Evolutionary conservation across 345 rosid species (phyloP).

Genomic region (Brassica nigra): DNA sequence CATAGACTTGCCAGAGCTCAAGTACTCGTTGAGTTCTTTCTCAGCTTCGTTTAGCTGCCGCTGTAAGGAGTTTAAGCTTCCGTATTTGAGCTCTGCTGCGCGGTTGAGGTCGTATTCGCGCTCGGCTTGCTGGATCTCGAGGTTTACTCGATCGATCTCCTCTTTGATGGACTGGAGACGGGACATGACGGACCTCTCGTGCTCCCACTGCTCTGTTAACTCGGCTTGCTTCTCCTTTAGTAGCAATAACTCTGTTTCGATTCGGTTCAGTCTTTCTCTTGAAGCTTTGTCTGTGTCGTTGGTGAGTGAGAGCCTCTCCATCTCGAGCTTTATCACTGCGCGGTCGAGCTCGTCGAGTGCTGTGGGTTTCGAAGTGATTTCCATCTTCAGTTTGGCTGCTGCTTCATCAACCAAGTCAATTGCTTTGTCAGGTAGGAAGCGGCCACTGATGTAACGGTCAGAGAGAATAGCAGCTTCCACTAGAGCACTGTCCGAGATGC

Average conservation of each 20-base stretch:
- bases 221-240: conserved; percentile 83
- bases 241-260: conserved; percentile 72
- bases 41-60: conserved; percentile 84
- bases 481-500: conserved; percentile 95
- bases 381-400: conserved; percentile 98
- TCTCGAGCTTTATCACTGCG: conserved; percentile 87
- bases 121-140: conserved; percentile 98
- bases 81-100: conserved; percentile 96
- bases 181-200: conserved; percentile 94
- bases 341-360: conserved; percentile 98
- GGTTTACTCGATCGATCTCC: conserved; percentile 95
- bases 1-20: conserved; percentile 93
- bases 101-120: conserved; percentile 98
- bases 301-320: conserved; percentile 94
- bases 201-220: conserved; percentile 97
- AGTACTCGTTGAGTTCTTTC: conserved; percentile 83
- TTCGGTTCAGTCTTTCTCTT: conserved; percentile 81
- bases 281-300: conserved; percentile 95
- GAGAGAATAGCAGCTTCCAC: conserved; percentile 97
- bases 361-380: conserved; percentile 97
- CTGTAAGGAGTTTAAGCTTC: conserved; percentile 87
- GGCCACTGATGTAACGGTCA: conserved; percentile 96
- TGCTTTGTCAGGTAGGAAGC: conserved; percentile 98
- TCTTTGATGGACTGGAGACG: conserved; percentile 94
- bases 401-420: conserved; percentile 99